Percentiles rank a stretch among this genome's conserved stretches.
phyloP scores from a whole-genome alignment of 2,329 filamentous ascomycete genomes.

The Plenodomus biglobosus region DNA sequence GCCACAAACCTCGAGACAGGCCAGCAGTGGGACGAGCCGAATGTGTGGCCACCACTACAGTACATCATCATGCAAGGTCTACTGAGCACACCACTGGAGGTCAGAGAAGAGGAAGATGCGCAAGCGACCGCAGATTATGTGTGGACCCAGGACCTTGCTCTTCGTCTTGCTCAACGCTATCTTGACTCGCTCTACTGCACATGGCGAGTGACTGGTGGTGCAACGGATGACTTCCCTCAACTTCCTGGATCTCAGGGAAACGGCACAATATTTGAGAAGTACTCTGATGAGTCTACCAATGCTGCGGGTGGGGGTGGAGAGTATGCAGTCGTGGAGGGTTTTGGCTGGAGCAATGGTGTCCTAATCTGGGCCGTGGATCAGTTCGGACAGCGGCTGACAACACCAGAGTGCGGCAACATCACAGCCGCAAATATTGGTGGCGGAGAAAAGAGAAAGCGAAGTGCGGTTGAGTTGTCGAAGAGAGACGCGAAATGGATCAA shows the following conservation, averaged over 20 bases:
- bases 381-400: constrained; percentile 58
- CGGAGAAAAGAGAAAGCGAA: constrained; percentile 29
- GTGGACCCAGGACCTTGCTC: constrained; percentile 58
- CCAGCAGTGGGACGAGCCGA: constrained; percentile 71
- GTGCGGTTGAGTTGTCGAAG: constrained; percentile 32
- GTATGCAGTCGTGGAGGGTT: constrained; percentile 69
- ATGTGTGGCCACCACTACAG: constrained; percentile 69
- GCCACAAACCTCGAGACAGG: constrained; percentile 63
- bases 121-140: constrained; percentile 48
- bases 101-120: constrained; percentile 54
- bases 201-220: constrained; percentile 67
- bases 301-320: constrained; percentile 66
- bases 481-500: constrained; percentile 39
- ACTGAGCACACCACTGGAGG: constrained; percentile 60
- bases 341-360: constrained; percentile 71
- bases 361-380: constrained; percentile 66
- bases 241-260: constrained; percentile 47
- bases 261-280: constrained; percentile 73
- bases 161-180: constrained; percentile 65
- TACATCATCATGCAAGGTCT: constrained; percentile 65
- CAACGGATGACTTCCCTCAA: constrained; percentile 46
- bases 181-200: constrained; percentile 70
- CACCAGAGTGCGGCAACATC: constrained; percentile 52
- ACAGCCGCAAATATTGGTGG: constrained; percentile 27
- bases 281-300: constrained; percentile 62